Evolutionary conservation across 176 grass and related monocot species (phyloP).

Genomic region (Cocos nucifera): DNA sequence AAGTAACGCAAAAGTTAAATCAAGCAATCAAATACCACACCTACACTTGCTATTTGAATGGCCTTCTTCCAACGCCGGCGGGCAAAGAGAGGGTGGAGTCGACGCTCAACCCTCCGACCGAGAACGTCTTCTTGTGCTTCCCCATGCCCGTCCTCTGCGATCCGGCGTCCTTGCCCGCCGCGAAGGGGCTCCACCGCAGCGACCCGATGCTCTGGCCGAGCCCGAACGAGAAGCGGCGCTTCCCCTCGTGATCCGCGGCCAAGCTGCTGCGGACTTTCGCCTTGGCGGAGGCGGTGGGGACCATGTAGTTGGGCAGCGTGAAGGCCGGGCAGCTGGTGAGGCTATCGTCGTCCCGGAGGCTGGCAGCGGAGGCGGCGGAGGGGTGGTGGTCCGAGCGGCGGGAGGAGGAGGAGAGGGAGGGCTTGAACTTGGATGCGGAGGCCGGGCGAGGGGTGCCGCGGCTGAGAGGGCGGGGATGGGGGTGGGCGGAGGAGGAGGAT

Average conservation of each 20-base stretch:
- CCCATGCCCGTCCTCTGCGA: constrained; percentile 17
- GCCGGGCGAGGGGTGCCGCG: constrained; percentile 17
- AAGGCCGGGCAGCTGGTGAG: constrained; percentile 86
- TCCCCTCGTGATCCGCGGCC: constrained; percentile 26
- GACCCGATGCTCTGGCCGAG: constrained; percentile 50
- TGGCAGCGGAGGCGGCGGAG: not conserved
- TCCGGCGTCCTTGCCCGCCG: constrained; percentile 15
- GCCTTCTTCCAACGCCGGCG: constrained; percentile 46
- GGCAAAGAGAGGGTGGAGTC: constrained; percentile 85
- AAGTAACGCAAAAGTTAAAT: too few relatives aligned
- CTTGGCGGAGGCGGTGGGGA: constrained; percentile 68
- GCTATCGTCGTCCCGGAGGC: constrained; percentile 67
- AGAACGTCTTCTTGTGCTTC: constrained; percentile 49
- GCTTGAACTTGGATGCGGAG: constrained; percentile 6
- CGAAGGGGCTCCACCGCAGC: constrained; percentile 21
- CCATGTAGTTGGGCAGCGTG: constrained; percentile 87
- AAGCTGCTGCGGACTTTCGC: constrained; percentile 36
- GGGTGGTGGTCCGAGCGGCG: constrained; percentile 9
- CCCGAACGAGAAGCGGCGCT: constrained; percentile 64
- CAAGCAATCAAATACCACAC: too few relatives aligned
- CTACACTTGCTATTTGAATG: constrained; percentile 41
- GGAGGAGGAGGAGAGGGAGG: constrained; percentile 2
- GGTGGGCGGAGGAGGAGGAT: not conserved
- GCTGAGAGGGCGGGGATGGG: not conserved
- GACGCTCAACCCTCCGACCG: constrained; percentile 59